phyloP scores from a whole-genome alignment of 2,329 filamentous ascomycete genomes.

The Aspergillus jensenii region DNA sequence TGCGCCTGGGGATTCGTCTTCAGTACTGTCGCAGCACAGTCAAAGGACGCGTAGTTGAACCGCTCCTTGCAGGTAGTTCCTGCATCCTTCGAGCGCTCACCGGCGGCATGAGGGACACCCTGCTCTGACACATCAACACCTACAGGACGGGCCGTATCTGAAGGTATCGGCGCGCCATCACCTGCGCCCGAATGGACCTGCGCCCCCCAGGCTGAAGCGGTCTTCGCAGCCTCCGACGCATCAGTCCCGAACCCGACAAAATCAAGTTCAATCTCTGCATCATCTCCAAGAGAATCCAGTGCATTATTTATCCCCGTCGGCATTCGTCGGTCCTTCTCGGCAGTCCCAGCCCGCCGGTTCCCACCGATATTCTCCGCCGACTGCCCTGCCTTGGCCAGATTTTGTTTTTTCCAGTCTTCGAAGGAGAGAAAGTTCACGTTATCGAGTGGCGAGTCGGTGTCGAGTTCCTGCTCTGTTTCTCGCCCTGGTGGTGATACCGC shows the following conservation, averaged over 20 bases:
- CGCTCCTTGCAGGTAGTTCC: conserved; percentile 97
- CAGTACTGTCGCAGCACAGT: conserved; percentile 88
- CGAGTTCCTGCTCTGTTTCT: conserved; percentile 48
- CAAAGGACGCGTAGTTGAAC: conserved; percentile 96
- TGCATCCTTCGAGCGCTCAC: conserved; percentile 80
- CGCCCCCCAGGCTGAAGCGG: conserved; percentile 28
- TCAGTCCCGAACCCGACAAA: conserved; percentile 62
- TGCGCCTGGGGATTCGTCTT: conserved; percentile 87
- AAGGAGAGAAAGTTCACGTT: conserved; percentile 90
- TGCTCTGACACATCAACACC: conserved; percentile 38
- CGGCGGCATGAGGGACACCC: conserved; percentile 50
- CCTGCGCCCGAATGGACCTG: conserved; percentile 14
- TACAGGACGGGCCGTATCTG: conserved; percentile 18
- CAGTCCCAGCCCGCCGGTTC: conserved; percentile 49
- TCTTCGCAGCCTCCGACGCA: conserved; percentile 38
- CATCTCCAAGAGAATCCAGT: conserved; percentile 78
- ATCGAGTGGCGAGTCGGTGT: conserved; percentile 66
- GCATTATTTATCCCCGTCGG: conserved; percentile 63
- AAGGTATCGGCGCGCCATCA: conserved; percentile 27
- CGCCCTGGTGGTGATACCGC: not conserved
- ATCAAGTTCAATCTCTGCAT: conserved; percentile 78
- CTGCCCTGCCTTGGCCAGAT: conserved; percentile 81
- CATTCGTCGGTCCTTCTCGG: conserved; percentile 51
- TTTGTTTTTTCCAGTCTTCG: conserved; percentile 97
- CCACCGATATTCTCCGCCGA: conserved; percentile 67